phyloP scores from a whole-genome alignment of 441 rosid genomes.

The Omphalea diandra region DNA sequence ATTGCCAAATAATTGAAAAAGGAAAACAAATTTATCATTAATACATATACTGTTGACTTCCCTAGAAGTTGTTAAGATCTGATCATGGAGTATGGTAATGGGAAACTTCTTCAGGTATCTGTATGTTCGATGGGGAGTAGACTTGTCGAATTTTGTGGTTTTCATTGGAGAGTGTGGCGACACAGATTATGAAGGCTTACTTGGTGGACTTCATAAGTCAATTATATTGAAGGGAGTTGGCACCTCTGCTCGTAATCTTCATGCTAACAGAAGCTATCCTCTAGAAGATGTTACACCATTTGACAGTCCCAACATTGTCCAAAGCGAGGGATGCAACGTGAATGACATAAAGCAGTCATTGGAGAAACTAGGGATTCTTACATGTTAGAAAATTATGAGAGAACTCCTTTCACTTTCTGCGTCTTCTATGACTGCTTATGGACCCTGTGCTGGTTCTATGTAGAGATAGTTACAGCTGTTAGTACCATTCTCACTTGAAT shows the following conservation, averaged over 20 bases:
- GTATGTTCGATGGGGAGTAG: constrained; percentile 83
- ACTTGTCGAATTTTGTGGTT: constrained; percentile 74
- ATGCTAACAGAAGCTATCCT: constrained; percentile 56
- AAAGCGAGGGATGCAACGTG: constrained; percentile 35
- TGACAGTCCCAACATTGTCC: constrained; percentile 48
- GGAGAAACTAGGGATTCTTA: constrained; percentile 47
- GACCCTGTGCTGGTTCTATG: too few species aligned
- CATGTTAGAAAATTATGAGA: not conserved
- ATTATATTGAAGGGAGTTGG: constrained; percentile 66
- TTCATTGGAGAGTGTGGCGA: constrained; percentile 90
- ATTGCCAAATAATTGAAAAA: too few species aligned
- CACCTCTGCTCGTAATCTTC: constrained; percentile 43
- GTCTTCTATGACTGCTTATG: too few species aligned
- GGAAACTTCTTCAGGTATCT: constrained; percentile 54
- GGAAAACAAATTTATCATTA: too few species aligned
- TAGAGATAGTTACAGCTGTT: too few species aligned
- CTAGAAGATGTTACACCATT: constrained; percentile 58
- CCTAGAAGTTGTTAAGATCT: not conserved
- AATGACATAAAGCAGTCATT: constrained; percentile 42
- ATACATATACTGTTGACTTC: too few species aligned
- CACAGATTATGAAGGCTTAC: constrained; percentile 87
- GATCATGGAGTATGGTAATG: not conserved
- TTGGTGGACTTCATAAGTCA: constrained; percentile 76
- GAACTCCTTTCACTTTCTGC: not conserved
- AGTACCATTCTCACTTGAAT: too few species aligned